phyloP scores from a whole-genome alignment of 441 rosid genomes.

The Lepidium campestre region DNA sequence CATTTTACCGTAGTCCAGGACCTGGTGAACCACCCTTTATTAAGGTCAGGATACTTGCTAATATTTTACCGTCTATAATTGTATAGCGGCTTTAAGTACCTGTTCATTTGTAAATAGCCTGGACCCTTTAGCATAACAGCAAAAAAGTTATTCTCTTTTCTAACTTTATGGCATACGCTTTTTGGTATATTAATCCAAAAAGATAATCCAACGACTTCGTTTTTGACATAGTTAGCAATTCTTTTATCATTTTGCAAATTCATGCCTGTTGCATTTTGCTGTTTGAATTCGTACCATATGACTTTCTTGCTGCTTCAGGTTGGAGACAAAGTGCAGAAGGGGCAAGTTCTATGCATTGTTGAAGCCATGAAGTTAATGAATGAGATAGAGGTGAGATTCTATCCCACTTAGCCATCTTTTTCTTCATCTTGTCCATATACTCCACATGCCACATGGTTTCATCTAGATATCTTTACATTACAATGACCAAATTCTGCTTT shows the following conservation, averaged over 20 bases:
- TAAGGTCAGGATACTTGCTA: constrained; percentile 43
- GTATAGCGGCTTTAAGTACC: no score
- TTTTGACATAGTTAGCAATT: not conserved
- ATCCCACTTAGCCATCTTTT: not conserved
- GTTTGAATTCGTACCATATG: not conserved
- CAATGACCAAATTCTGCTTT: not conserved
- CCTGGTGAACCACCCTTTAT: constrained; percentile 83
- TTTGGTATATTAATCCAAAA: not conserved
- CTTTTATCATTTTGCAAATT: not conserved
- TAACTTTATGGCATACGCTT: not conserved
- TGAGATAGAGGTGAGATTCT: constrained; percentile 69
- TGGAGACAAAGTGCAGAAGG: constrained; percentile 92
- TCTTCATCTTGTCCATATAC: not conserved
- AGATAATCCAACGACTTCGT: not conserved
- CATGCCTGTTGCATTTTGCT: not conserved
- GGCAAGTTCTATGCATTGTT: constrained; percentile 76
- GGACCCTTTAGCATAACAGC: not conserved
- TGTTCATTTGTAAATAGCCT: not conserved
- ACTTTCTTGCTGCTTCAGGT: constrained; percentile 35
- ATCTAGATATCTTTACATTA: not conserved
- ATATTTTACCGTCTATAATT: not conserved
- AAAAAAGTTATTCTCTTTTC: not conserved
- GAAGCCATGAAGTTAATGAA: constrained; percentile 97
- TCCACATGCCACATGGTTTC: not conserved
- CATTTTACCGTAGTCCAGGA: constrained; percentile 71